These are phyloP conservation scores for Colletotrichum tamarilloi DNA, from an alignment of 2,329 filamentous ascomycete genomes.

Conservation along the genomic window DNA sequence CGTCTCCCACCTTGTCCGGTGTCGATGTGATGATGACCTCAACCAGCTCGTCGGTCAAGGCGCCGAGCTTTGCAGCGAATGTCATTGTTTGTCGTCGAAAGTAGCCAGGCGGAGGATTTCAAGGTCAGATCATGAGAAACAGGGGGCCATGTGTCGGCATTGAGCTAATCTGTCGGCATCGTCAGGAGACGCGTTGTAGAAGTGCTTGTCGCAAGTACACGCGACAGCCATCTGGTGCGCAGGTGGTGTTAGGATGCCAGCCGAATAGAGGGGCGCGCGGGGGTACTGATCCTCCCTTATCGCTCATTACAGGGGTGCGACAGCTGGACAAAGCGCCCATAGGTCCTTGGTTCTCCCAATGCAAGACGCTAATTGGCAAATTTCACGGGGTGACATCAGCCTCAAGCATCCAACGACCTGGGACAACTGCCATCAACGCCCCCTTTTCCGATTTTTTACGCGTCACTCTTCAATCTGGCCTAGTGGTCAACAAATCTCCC, in stretches of 20 bases:
- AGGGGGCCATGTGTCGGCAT: background rate
- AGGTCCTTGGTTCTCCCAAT: conserved; percentile 12
- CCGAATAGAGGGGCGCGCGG: conserved; percentile 20
- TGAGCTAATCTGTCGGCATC: background rate
- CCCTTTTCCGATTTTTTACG: conserved; percentile 34
- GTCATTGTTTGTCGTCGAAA: conserved; percentile 66
- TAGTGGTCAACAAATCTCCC: conserved; percentile 10
- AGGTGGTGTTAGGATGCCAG: background rate
- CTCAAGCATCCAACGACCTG: conserved; percentile 26
- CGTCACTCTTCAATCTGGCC: conserved; percentile 22
- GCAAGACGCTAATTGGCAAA: conserved; percentile 31
- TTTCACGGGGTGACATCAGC: conserved; percentile 35
- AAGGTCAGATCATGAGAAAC: background rate
- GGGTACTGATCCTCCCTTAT: conserved; percentile 27
- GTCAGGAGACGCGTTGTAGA: background rate
- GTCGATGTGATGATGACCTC: conserved; percentile 68
- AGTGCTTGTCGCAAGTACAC: background rate
- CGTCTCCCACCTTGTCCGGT: conserved; percentile 59
- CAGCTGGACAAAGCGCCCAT: conserved; percentile 14
- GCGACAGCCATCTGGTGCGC: background rate
- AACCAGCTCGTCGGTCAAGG: conserved; percentile 78
- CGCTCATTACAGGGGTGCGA: conserved; percentile 24
- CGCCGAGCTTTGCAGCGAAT: conserved; percentile 72
- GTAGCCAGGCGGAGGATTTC: background rate
- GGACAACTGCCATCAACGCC: conserved; percentile 23